A percentile compares a stretch with the other conserved stretches of the same genome.
phyloP scores from a whole-genome alignment of 345 rosid genomes.

The Populus euphratica region DNA sequence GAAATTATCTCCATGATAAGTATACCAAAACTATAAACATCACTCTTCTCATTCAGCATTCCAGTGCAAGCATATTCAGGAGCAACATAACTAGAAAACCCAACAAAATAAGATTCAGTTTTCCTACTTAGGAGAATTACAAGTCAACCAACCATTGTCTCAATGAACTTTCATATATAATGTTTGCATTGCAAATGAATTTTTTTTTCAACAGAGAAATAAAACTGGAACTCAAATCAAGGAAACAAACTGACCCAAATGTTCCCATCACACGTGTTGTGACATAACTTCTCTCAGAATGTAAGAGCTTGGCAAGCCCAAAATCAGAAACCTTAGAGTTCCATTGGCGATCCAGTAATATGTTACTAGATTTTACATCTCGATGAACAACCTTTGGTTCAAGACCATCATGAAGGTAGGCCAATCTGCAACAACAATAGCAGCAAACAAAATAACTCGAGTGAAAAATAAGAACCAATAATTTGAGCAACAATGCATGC shows the following conservation, averaged over 20 bases:
- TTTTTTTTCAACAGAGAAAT: background rate
- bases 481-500: background rate
- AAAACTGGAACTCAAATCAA: background rate
- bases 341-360: conserved; percentile 87
- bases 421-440: conserved; percentile 49
- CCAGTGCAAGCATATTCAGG: conserved; percentile 99
- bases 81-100: conserved; percentile 70
- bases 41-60: conserved; percentile 92
- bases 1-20: conserved; percentile 87
- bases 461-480: background rate
- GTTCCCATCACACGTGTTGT: conserved; percentile 98
- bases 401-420: conserved; percentile 96
- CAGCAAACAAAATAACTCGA: conserved; percentile 1
- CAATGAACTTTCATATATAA: background rate
- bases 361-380: conserved; percentile 88
- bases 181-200: conserved; percentile 2
- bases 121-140: background rate
- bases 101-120: conserved; percentile 6
- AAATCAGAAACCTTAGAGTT: conserved; percentile 90
- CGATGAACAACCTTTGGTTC: conserved; percentile 98
- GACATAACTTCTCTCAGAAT: conserved; percentile 77
- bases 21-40: conserved; percentile 87
- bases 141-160: background rate
- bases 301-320: conserved; percentile 89
- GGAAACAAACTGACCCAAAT: conserved; percentile 60